A percentile compares a stretch with the other conserved stretches of the same genome.
Evolutionary conservation across 148 eudicot genomes (phyloP).

Genomic region (Chenopodium quinoa): DNA sequence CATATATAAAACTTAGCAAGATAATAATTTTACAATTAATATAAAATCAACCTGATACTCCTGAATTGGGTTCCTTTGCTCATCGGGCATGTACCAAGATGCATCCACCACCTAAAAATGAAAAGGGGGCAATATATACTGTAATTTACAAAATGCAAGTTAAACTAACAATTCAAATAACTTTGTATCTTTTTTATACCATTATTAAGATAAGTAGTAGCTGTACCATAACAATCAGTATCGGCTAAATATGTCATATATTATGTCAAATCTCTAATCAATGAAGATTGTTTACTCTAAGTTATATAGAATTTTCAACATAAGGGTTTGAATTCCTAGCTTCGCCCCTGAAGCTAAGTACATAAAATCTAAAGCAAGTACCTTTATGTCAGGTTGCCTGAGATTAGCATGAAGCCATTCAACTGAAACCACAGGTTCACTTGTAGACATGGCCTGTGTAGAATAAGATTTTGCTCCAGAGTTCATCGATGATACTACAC

Average conservation of each 20-base stretch:
- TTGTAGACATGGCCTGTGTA: constrained; percentile 54
- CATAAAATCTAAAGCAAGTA: constrained; percentile 23
- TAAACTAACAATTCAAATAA: neutral
- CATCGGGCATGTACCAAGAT: constrained; percentile 99
- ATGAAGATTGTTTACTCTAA: no score
- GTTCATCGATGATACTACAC: constrained; percentile 38
- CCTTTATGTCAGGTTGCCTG: constrained; percentile 75
- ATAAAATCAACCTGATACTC: constrained; percentile 68
- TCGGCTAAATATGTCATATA: neutral
- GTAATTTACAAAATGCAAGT: neutral
- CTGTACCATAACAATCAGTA: neutral
- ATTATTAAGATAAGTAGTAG: neutral
- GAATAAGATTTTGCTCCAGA: constrained; percentile 43
- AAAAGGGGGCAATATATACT: neutral
- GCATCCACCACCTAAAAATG: constrained; percentile 84
- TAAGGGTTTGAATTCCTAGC: no score
- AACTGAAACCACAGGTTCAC: constrained; percentile 90
- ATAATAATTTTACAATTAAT: neutral
- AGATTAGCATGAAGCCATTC: constrained; percentile 94
- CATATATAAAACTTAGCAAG: neutral
- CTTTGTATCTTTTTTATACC: constrained; percentile 1
- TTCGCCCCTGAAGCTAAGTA: no score
- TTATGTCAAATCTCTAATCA: neutral
- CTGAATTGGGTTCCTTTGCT: constrained; percentile 88
- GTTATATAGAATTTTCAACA: no score